A percentile compares a stretch with the other conserved stretches of the same genome.
These are phyloP conservation scores for Kodamaea sagamina DNA, from an alignment of 805 yeast species.

Conservation along the genomic window DNA sequence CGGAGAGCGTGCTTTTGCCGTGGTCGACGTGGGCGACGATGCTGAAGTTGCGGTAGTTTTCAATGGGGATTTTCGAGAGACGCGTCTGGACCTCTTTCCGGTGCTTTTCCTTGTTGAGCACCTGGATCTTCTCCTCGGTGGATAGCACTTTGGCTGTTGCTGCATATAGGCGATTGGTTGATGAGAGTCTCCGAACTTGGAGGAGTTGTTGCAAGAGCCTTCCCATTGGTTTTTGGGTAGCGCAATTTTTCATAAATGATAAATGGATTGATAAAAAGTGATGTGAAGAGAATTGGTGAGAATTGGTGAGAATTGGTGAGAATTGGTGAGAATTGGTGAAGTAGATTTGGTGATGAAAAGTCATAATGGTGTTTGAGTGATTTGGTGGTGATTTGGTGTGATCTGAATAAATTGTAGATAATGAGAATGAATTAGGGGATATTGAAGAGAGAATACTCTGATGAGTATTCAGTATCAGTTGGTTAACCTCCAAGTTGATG, in stretches of 20 bases:
- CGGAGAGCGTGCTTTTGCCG: slow-evolving; percentile 86
- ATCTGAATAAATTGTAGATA: no score
- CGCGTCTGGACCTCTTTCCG: slow-evolving; percentile 49
- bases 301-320: no score
- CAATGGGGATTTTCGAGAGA: slow-evolving; percentile 76
- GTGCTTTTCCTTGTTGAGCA: slow-evolving; percentile 36
- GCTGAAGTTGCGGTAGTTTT: slow-evolving; percentile 84
- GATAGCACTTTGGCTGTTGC: slow-evolving; percentile 14
- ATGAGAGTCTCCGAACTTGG: background rate
- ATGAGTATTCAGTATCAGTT: no score
- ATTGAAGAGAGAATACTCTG: no score
- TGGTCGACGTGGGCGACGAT: slow-evolving; percentile 97
- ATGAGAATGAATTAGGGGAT: no score
- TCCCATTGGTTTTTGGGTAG: background rate
- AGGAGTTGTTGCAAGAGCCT: slow-evolving; percentile 1
- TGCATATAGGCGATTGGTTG: background rate
- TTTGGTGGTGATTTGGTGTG: no score
- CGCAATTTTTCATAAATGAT: background rate
- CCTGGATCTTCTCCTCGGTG: slow-evolving; percentile 27
- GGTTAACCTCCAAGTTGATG: no score
- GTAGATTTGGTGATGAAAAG: no score
- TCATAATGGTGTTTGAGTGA: no score
- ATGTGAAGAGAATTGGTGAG: no score
- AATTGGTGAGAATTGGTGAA: no score
- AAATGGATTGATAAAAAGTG: no score